phyloP scores from a whole-genome alignment of 116 monocot genomes.

The Trichopus zeylanicus region DNA sequence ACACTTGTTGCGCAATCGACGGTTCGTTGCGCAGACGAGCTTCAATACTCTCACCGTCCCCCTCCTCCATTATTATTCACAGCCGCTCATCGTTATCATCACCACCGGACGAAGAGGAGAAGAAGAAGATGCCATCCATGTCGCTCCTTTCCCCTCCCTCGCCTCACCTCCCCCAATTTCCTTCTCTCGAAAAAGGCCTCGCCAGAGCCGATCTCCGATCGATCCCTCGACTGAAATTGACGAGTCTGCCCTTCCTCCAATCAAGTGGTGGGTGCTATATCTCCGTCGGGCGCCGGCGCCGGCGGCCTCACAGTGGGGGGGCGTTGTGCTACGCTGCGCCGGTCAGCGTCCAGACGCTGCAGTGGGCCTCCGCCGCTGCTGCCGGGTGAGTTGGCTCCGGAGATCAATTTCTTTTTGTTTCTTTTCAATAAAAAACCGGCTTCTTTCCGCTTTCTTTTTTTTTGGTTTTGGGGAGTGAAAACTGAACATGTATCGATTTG shows the following conservation, averaged over 20 bases:
- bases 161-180: neutral
- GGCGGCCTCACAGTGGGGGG: neutral
- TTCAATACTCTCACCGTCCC: too few species aligned
- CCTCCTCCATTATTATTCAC: too few species aligned
- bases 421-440: neutral
- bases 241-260: neutral
- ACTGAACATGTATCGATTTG: too few species aligned
- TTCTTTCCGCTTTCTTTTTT: too few species aligned
- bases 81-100: too few species aligned
- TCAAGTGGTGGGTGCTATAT: neutral
- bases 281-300: neutral
- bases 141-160: neutral
- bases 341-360: conserved; percentile 6
- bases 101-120: too few species aligned
- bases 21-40: too few species aligned
- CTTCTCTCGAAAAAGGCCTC: neutral
- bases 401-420: neutral
- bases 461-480: too few species aligned
- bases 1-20: too few species aligned
- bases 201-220: neutral
- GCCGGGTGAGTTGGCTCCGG: conserved; percentile 8
- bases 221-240: neutral
- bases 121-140: neutral
- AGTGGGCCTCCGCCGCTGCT: conserved; percentile 14
- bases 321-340: conserved; percentile 6